Conservation (phyloP, 2,329 filamentous ascomycete species). For the Botrytis porri region DNA sequence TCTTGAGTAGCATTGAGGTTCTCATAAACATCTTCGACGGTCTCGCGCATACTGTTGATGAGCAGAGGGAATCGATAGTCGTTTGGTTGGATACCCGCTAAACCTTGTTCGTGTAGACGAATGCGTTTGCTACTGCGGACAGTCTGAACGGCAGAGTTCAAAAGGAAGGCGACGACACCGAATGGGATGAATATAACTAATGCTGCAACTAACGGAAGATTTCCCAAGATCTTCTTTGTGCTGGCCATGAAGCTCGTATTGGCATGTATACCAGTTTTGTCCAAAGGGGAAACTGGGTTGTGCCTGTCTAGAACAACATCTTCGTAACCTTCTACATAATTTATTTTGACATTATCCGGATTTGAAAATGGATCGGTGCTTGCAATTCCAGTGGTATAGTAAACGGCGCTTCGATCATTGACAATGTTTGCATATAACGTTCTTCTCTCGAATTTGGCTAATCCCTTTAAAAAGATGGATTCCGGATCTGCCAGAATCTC, state of each 20-base stretch:
- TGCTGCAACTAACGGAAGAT: constrained; percentile 61
- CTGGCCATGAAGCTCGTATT: constrained; percentile 33
- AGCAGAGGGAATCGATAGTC: constrained; percentile 75
- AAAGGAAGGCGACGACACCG: constrained; percentile 65
- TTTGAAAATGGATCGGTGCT: constrained; percentile 75
- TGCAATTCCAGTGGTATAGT: constrained; percentile 78
- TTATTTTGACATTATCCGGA: constrained; percentile 63
- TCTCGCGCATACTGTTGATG: constrained; percentile 70
- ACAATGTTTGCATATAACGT: constrained; percentile 82
- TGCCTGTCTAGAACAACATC: constrained; percentile 70
- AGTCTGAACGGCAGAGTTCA: constrained; percentile 75
- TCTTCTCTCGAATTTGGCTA: constrained; percentile 72
- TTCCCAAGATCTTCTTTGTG: constrained; percentile 38
- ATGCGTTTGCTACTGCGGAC: constrained; percentile 73
- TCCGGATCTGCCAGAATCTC: constrained; percentile 77
- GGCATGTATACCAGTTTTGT: constrained; percentile 37
- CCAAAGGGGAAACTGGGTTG: constrained; percentile 53
- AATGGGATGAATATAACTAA: constrained; percentile 72
- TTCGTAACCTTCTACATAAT: constrained; percentile 71
- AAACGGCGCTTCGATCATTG: constrained; percentile 79
- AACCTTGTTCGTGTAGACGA: constrained; percentile 68
- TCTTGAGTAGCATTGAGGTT: constrained; percentile 40
- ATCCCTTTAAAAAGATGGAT: constrained; percentile 79
- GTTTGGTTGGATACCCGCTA: constrained; percentile 63
- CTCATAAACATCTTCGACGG: constrained; percentile 60